Evolutionary conservation across 2,329 filamentous ascomycete species (phyloP), one percentile per base, ranked within the genome.

Genomic region (Hypocrella siamensis): DNA sequence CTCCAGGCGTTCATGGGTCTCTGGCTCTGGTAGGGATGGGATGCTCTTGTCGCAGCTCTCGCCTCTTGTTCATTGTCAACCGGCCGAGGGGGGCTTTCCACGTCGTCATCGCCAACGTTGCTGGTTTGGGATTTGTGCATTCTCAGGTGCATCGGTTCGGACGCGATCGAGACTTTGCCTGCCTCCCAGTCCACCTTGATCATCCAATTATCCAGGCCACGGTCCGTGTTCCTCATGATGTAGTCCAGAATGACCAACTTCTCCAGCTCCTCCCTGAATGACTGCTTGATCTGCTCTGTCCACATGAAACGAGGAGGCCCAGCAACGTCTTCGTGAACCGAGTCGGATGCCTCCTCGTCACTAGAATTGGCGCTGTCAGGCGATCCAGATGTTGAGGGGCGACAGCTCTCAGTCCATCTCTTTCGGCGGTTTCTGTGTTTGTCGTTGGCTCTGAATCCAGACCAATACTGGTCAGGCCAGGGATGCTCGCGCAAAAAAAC

Each of bases 161-260:
- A 84, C 12, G 79, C 77, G 41, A 98, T 83, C 6, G 80, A 83
- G 10, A 90, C 88, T 45, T 79, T 71, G 46, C 90, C 75, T 3
- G 70, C 75, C 43, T 84, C 71, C 67, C 76, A 83, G 53, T 98
- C 86, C 19, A 98, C 82, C 53, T 84, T 90, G 49, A 98, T 85
- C 90, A 98, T 98, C 90, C 90, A 98, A 46, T 98, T 98, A 52
- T 98, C 90, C 35, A 94, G 63, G 2, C 90, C 90, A 56, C 90
- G 73, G 52, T 98, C 90, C 2, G 90, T 98, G 49, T 98, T 98
- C 35, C 90, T 75, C 90, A 98, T 98, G 40, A 98, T 93, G 52
- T 98, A 98, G 56, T 98, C 90, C 41, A 98, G 57, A 46, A 98
- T 93, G 16, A 98, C 92, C 6, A 98, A 65, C 55, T 94, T 96